These are phyloP conservation scores for Prunus mongolica DNA, from an alignment of 306 rosid genomes.

Conservation along the genomic window DNA sequence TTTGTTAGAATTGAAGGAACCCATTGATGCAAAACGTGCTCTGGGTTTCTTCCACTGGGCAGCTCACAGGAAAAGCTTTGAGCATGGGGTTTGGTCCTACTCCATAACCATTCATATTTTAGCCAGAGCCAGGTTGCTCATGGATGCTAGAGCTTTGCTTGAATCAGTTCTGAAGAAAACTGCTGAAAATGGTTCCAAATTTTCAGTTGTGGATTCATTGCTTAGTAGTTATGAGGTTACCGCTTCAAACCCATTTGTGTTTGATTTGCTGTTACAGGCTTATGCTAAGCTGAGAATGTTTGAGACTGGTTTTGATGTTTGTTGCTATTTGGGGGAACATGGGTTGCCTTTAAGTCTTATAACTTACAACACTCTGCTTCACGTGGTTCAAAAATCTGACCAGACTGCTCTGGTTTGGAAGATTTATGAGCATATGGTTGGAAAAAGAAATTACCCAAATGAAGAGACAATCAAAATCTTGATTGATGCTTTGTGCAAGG, in stretches of 20 bases:
- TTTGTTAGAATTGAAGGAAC: conserved; percentile 46
- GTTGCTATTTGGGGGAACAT: conserved; percentile 40
- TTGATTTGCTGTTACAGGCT: conserved; percentile 56
- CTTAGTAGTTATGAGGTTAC: conserved; percentile 34
- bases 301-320: conserved; percentile 44
- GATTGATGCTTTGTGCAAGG: conserved; percentile 68
- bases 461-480: conserved; percentile 43
- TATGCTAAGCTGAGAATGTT: conserved; percentile 56
- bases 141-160: conserved; percentile 64
- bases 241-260: conserved; percentile 48
- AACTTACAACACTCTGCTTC: conserved; percentile 61
- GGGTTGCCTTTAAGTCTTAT: conserved; percentile 47
- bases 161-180: conserved; percentile 38
- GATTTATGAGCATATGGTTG: conserved; percentile 71
- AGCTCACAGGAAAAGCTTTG: conserved; percentile 31
- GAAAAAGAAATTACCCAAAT: conserved; percentile 48
- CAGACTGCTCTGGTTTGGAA: conserved; percentile 45
- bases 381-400: conserved; percentile 50
- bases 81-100: conserved; percentile 53
- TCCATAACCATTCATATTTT: conserved; percentile 49
- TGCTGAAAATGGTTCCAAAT: background rate
- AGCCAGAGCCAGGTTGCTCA: conserved; percentile 42
- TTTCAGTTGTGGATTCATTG: conserved; percentile 51
- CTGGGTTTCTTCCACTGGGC: conserved; percentile 82
- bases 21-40: conserved; percentile 62